These are phyloP conservation scores for Lasiodiplodia hormozganensis DNA, from an alignment of 2,329 filamentous ascomycete genomes.

Conservation along the genomic window DNA sequence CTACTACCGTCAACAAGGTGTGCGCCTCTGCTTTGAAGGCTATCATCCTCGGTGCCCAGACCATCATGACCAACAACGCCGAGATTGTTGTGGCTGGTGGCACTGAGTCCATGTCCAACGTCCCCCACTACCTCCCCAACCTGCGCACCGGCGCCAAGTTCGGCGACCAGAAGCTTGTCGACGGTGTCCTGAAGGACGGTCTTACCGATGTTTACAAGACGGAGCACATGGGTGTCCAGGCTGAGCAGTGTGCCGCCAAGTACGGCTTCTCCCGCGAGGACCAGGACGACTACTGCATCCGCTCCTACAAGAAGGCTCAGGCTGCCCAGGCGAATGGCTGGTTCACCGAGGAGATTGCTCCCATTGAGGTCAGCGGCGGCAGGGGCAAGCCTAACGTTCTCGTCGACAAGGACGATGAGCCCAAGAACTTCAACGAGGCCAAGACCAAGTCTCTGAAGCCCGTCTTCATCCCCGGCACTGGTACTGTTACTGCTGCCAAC, in stretches of 20 bases:
- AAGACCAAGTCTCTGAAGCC: conserved; percentile 66
- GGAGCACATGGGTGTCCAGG: conserved; percentile 95
- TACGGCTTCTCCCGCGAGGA: conserved; percentile 81
- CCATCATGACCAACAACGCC: conserved; percentile 95
- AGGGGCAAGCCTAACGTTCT: conserved; percentile 86
- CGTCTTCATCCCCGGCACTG: conserved; percentile 80
- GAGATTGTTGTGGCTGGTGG: conserved; percentile 93
- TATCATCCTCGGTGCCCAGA: conserved; percentile 92
- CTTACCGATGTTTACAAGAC: conserved; percentile 94
- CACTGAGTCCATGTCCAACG: conserved; percentile 98
- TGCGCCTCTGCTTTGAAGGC: conserved; percentile 96
- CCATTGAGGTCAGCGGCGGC: conserved; percentile 84
- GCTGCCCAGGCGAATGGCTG: conserved; percentile 80
- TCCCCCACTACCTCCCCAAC: conserved; percentile 91
- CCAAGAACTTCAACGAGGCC: conserved; percentile 76
- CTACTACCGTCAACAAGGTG: conserved; percentile 98
- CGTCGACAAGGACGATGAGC: conserved; percentile 89
- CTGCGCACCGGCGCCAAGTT: conserved; percentile 91
- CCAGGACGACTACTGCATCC: conserved; percentile 96
- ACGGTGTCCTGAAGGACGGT: conserved; percentile 93
- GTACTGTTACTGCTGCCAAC: conserved; percentile 95
- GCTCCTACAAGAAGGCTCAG: conserved; percentile 92
- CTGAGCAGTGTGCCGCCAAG: conserved; percentile 88
- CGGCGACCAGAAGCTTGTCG: conserved; percentile 85
- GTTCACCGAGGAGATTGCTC: conserved; percentile 87